Base-by-base conservation (phyloP, 2,329 filamentous ascomycete species). In the Fusarium azukiicola region DNA sequence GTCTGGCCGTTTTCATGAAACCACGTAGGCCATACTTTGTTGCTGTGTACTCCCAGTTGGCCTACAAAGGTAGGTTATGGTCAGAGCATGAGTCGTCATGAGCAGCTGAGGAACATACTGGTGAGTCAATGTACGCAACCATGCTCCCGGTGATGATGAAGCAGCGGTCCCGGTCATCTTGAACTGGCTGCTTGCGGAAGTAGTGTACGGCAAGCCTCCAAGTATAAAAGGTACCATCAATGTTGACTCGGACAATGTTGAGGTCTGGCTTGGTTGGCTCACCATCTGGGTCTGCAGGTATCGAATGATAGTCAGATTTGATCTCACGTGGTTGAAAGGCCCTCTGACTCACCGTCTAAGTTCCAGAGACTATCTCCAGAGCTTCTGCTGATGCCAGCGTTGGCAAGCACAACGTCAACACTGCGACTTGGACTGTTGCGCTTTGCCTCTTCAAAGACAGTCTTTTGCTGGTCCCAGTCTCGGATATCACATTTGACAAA, bases 111-210 rank as follows among this genome's bases (percentile, higher is more conserved):
- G 17, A 1, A 68, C 79, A 38, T 78, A 84, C 84, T 36, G 87
- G 87, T 12, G 87, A 87, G 74, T 91, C 90, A 63, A 90, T 87
- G 80, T 87, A 92, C 0, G 86, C 88, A 1, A 89, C 89, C 81
- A 92, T 87, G 71, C 88, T 90, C 7, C 88, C 88, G 1, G 88
- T 90, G 32, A 92, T 88, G 64, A 92, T 89, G 49, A 92, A 87
- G 72, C 89, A 90, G 2, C 90, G 86, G 72, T 91, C 89, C 11
- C 87, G 82, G 2, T 87, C 84, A 1, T 84, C 80, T 0, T 76
- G 83, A 21, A 87, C 85, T 0, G 88, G 87, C 46, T 88, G 86
- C 58, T 87, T 84, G 3, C 88, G 81, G 78, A 91, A 90, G 74
- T 90, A 90, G 75, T 90, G 88, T 13, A 90, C 83, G 0, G 89